A percentile compares a stretch with the other conserved stretches of the same genome.
Evolutionary conservation across 2,329 filamentous ascomycete species (phyloP).

Genomic region (Cercospora sp.): DNA sequence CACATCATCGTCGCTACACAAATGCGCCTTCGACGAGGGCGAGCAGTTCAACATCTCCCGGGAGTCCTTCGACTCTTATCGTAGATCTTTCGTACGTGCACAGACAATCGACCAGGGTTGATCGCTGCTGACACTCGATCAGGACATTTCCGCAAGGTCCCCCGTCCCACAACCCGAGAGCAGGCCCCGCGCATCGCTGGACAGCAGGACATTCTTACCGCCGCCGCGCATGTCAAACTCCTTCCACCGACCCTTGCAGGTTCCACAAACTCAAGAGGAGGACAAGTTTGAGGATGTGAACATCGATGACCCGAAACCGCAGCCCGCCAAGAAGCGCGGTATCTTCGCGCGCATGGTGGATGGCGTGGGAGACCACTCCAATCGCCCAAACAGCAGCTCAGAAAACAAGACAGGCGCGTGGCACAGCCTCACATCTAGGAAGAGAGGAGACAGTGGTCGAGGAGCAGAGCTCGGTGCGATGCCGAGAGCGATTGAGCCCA

Average conservation of each 20-base stretch:
- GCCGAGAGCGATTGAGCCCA: slow-evolving; percentile 18
- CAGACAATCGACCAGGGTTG: neutral
- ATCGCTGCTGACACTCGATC: slow-evolving; percentile 12
- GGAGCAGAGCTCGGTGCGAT: slow-evolving; percentile 71
- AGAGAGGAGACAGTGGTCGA: slow-evolving; percentile 68
- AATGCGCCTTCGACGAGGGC: slow-evolving; percentile 72
- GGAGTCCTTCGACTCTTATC: slow-evolving; percentile 95
- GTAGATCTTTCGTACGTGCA: slow-evolving; percentile 86
- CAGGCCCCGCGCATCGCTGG: slow-evolving; percentile 73
- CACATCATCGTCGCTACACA: slow-evolving; percentile 55
- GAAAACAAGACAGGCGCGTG: slow-evolving; percentile 26
- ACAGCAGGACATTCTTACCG: slow-evolving; percentile 59
- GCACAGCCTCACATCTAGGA: slow-evolving; percentile 65
- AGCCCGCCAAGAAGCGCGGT: slow-evolving; percentile 65
- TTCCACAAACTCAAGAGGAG: slow-evolving; percentile 36
- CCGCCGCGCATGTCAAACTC: slow-evolving; percentile 47
- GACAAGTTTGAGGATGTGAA: slow-evolving; percentile 87
- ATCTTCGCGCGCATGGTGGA: slow-evolving; percentile 83
- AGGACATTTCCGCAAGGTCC: slow-evolving; percentile 90
- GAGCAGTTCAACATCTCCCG: slow-evolving; percentile 94
- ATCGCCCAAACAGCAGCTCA: slow-evolving; percentile 25
- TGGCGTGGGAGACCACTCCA: slow-evolving; percentile 36
- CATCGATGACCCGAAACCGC: slow-evolving; percentile 70
- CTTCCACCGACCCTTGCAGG: slow-evolving; percentile 36
- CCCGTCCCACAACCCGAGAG: slow-evolving; percentile 63